Base-by-base conservation (phyloP, 768 basidiomycete genomes). In the Phylloporus scabripes region DNA sequence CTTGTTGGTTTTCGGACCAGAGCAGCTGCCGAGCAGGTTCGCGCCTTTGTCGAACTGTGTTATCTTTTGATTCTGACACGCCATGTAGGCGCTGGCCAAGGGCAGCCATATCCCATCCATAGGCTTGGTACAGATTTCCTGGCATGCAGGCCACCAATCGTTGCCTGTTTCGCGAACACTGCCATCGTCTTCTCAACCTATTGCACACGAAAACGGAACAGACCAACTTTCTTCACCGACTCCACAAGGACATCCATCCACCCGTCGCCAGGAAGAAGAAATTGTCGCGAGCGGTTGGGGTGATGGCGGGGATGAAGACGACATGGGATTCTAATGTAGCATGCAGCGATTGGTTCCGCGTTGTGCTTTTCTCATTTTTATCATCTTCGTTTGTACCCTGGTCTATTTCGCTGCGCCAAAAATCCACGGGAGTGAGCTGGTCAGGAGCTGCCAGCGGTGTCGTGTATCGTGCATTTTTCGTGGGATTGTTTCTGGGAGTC, bases 1-100 rank as follows among this genome's bases (percentile, higher is more conserved):
- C 56, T 89, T 5, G 83, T 90, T 5, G 58, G 78, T 20, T 92
- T 93, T 75, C 80, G 75, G 59, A 82, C 78, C 36, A 80, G 90
- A 48, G 71, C 74, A 23, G 82, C 76, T 20, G 90, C 91, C 11
- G 90, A 92, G 66, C 84, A 85, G 76, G 88, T 87, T 56, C 28
- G 72, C 61, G n/a, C 23, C 14, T 10, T 31, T 20, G 24, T 54
- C 44, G 18, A 17, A 45, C 32, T 12, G 12, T 36, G 14, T 52
- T 31, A 26, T 14, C 17, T 29, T 34, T 17, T 42, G 20, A 39
- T 46, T 29, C 47, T 61, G 8, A 64, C 48, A 31, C 43, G 32
- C 38, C 48, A 52, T 51, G 6, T 51, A 90, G 85, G 88, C 82
- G 17, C 66, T 91, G 4, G 77, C 83, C 36, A 89, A 88, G 64